Percentiles rank a stretch among this genome's conserved stretches.
Evolutionary conservation across 148 eudicot genomes (phyloP).

Genomic region (Fagopyrum esculentum): DNA sequence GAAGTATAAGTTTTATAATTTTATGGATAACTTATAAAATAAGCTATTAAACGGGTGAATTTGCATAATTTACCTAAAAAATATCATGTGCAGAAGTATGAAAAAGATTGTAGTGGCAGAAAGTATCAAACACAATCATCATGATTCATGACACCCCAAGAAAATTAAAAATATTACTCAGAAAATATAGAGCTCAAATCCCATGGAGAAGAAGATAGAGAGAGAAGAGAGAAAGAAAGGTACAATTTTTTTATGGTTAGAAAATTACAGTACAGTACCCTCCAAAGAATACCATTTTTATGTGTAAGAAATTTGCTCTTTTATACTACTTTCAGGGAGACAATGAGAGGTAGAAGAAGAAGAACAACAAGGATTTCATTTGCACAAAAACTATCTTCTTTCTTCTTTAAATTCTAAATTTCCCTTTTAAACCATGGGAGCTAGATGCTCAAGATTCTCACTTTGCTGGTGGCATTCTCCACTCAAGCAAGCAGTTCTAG

Average conservation of each 20-base stretch:
- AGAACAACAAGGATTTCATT: neutral
- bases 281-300: slow-evolving; percentile 12
- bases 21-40: no score
- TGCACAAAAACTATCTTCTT: neutral
- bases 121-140: slow-evolving; percentile 9
- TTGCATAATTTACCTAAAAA: neutral
- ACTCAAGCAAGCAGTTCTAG: slow-evolving; percentile 44
- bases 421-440: slow-evolving; percentile 31
- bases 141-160: slow-evolving; percentile 3
- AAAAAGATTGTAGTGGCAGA: slow-evolving; percentile 3
- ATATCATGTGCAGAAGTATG: slow-evolving; percentile 9
- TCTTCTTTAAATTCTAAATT: neutral
- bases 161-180: neutral
- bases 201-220: slow-evolving; percentile 1
- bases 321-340: slow-evolving; percentile 11
- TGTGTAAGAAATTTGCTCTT: slow-evolving; percentile 15
- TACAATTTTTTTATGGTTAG: neutral
- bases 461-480: slow-evolving; percentile 57
- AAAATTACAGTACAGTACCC: neutral
- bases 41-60: no score
- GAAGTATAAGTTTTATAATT: no score
- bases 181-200: slow-evolving; percentile 2
- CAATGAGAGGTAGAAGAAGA: neutral
- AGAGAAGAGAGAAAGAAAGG: neutral
- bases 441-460: slow-evolving; percentile 49